Evolutionary conservation across 208 protist genomes (phyloP).

Genomic region (Trypanosoma theileri): DNA sequence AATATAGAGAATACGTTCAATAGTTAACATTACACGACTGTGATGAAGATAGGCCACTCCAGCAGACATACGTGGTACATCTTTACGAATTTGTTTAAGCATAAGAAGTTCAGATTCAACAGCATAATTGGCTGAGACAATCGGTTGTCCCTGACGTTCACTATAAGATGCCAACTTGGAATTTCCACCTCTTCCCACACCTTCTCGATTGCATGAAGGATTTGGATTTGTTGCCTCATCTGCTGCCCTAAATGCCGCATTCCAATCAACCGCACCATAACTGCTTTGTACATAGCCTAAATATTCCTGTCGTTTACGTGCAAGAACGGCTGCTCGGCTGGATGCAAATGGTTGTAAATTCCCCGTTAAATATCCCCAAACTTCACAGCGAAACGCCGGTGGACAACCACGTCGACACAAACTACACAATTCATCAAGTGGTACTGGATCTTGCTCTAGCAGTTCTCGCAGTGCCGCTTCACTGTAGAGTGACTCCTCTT

Average conservation of each 20-base stretch:
- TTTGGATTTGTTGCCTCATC: not conserved
- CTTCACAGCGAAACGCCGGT: slow-evolving; percentile 43
- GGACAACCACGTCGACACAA: slow-evolving; percentile 64
- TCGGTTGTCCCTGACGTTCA: no score
- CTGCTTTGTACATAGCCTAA: slow-evolving; percentile 41
- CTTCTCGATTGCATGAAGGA: no score
- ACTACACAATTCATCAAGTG: slow-evolving; percentile 41
- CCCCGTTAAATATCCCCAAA: slow-evolving; percentile 64
- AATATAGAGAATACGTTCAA: slow-evolving; percentile 92
- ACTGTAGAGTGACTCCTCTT: slow-evolving; percentile 13
- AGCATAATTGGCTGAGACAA: not conserved
- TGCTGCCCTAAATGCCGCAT: slow-evolving; percentile 42
- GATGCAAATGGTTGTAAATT: slow-evolving; percentile 45
- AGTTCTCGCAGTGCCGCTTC: slow-evolving; percentile 31
- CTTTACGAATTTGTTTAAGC: slow-evolving; percentile 85
- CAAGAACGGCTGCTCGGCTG: slow-evolving; percentile 35
- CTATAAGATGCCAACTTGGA: no score
- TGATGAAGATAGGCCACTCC: slow-evolving; percentile 69
- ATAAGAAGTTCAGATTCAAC: slow-evolving; percentile 56
- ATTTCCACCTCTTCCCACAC: no score
- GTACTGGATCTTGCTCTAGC: slow-evolving; percentile 32
- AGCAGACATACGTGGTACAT: slow-evolving; percentile 85
- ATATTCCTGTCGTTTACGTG: slow-evolving; percentile 64
- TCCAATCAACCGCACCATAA: slow-evolving; percentile 62
- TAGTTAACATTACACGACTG: slow-evolving; percentile 52